Conservation (phyloP, 2,329 filamentous ascomycete genomes). For the Annulohypoxylon truncatum region DNA sequence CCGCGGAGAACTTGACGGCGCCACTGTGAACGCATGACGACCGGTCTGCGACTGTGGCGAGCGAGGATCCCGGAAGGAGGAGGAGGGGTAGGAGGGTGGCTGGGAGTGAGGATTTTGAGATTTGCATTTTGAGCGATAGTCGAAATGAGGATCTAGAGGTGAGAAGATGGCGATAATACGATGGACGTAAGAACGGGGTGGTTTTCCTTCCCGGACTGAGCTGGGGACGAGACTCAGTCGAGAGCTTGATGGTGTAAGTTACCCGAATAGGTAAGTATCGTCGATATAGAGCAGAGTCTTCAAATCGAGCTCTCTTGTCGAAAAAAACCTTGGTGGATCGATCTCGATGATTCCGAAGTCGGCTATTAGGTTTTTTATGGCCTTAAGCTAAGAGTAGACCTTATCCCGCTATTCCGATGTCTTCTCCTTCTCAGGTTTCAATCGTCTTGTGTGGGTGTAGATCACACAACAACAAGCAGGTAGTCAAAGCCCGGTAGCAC, state of each 20-base stretch:
- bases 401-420: not conserved
- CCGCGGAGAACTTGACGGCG: slow-evolving; percentile 54
- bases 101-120: slow-evolving; percentile 25
- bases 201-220: not conserved
- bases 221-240: not conserved
- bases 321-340: not conserved
- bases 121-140: slow-evolving; percentile 32
- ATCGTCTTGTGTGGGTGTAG: not conserved
- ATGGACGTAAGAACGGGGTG: not conserved
- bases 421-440: not conserved
- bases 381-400: not conserved
- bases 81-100: slow-evolving; percentile 52
- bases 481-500: slow-evolving; percentile 6
- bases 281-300: not conserved
- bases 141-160: not conserved
- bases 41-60: slow-evolving; percentile 39
- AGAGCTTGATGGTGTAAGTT: slow-evolving; percentile 23
- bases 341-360: slow-evolving; percentile 2
- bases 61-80: slow-evolving; percentile 48
- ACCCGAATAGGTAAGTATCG: slow-evolving; percentile 10
- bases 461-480: not conserved
- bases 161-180: not conserved
- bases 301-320: not conserved
- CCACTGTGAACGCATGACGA: slow-evolving; percentile 56
- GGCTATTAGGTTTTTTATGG: not conserved